Base-by-base conservation (phyloP, 768 basidiomycete genomes). In the Lactifluus piperatus region DNA sequence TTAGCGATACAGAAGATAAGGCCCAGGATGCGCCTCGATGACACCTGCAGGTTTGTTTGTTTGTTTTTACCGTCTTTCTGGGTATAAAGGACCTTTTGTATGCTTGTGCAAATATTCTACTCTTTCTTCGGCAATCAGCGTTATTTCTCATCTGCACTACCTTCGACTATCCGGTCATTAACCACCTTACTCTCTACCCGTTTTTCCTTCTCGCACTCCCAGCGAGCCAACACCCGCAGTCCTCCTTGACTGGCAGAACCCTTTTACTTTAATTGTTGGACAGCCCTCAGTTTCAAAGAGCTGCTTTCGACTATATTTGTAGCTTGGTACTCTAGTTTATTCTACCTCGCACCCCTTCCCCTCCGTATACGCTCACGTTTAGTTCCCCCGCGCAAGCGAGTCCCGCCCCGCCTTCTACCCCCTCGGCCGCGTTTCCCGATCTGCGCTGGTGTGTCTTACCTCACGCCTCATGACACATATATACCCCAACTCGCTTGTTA, bases 1-100 rank as follows among this genome's bases (percentile, higher is more conserved):
- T 80, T 58, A 79, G 81, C 69, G 81, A 82, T 67, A 72, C 73
- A 63, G 79, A 74, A 50, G 62, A 41, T 62, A 68, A 60, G 60
- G 66, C 51, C 63, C 63, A 39, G 37, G 62, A 67, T 66, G 34
- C 62, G 58, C 62, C 69, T 10, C 63, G 56, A 43, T 58, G 58
- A 51, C 39, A 14, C 13, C 50, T 20, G 18, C 54, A 29, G 37
- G 34, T 36, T 51, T 24, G 22, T 20, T 43, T 8, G 34, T 51
- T 29, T 22, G 16, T 26, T 4, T 24, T 29, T 27, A 53, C 27
- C 3, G 20, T 56, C 37, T 56, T 62, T 49, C 62, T 36, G 62
- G 62, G 62, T 56, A 51, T 63, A 47, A 41, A 51, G 32, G 54
- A 49, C 56, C 54, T 56, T 24, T 50, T 63, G 62, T 63, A 63